Base-by-base conservation (phyloP, 116 monocot genomes). In the Zostera marina region DNA sequence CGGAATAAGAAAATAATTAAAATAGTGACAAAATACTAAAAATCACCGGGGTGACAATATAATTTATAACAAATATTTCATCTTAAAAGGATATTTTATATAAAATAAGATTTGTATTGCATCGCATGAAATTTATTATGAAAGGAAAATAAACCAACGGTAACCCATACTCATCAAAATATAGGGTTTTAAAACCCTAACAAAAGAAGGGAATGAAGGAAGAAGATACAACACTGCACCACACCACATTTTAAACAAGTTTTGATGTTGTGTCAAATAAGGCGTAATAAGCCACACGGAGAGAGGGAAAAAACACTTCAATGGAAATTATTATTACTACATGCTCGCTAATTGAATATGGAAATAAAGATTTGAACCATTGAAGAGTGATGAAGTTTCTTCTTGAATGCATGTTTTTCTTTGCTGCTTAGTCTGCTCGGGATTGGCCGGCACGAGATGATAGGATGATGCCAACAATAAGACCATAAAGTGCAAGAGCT, bases 401-500 rank as follows among this genome's bases (percentile, higher is more conserved):
- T 3, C 13, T 23, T 25, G 54, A 9, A 26, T 26, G 26, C 26
- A 26, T 26, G 26, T 26, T 26, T 26, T 26, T 26, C 4, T 26
- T 26, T 4, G 26, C 26, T 20, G 51, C 51, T 62, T 54, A 70
- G 8, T 70, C 70, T 5, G 63, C 63, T 12, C 70, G 70, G 16
- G 70, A 70, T 52, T 70, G 70, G 20, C 84, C 84, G 38, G 79
- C 84, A 16, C 84, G 79, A 49, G 84, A 84, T 51, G 83, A 83
- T 46, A 83, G 73, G 65, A 83, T 83, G 67, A 83, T 83, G 19
- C 83, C 83, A 3, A 83, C 79, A 15, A 83, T 83, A 32, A 83
- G 83, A 8, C 83, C 83, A 45, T 83, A 83, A 11, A 83, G 79
- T 14, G 83, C 83, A 68, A 83, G 83, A 8, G 83, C 83, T 76